These are phyloP conservation scores for Botrytis aclada DNA, from an alignment of 2,329 filamentous ascomycete species.

Conservation along the genomic window DNA sequence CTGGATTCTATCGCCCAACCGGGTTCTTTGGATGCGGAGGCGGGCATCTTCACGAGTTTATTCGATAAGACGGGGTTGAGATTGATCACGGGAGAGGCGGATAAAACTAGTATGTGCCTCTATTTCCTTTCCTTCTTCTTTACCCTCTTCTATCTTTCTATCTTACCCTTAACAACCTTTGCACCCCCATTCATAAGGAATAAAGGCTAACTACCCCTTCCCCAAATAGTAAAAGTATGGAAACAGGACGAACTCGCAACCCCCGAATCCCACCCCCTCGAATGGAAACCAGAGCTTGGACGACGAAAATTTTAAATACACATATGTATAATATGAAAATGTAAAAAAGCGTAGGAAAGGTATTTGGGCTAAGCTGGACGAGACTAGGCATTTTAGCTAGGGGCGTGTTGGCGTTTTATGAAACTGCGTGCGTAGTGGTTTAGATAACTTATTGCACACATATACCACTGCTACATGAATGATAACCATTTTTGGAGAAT, in stretches of 20 bases:
- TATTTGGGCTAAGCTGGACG: background rate
- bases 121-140: background rate
- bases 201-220: conserved; percentile 31
- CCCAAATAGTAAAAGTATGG: conserved; percentile 78
- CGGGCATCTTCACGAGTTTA: conserved; percentile 89
- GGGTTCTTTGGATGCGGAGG: conserved; percentile 88
- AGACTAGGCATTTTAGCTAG: background rate
- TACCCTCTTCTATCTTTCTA: background rate
- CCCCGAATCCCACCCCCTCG: conserved; percentile 82
- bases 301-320: conserved; percentile 66
- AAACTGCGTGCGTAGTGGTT: background rate
- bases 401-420: conserved; percentile 2
- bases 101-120: conserved; percentile 73
- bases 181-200: background rate
- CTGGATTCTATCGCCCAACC: conserved; percentile 91
- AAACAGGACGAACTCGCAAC: conserved; percentile 90
- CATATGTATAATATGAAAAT: conserved; percentile 1
- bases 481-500: background rate
- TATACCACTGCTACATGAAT: conserved; percentile 1
- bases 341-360: background rate
- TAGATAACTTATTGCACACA: background rate
- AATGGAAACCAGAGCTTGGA: conserved; percentile 83
- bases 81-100: conserved; percentile 89
- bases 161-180: background rate
- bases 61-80: conserved; percentile 88